These are phyloP conservation scores for Eucalyptus polybractea DNA, from an alignment of 345 rosid genomes.

Conservation along the genomic window DNA sequence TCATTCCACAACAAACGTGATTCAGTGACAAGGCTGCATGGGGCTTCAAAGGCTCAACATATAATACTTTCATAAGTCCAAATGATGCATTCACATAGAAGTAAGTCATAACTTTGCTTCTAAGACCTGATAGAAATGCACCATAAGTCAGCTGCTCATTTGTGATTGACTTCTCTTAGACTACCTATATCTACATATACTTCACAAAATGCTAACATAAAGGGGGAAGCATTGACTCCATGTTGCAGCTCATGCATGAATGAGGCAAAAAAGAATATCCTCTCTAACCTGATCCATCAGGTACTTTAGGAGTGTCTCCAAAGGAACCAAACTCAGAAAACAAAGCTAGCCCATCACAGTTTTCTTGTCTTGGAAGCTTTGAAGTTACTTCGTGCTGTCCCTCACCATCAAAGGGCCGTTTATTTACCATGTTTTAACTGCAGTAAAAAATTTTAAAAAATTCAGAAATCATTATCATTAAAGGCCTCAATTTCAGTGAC, in stretches of 20 bases:
- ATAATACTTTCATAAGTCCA: background rate
- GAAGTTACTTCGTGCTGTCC: slow-evolving; percentile 10
- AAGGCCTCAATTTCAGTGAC: background rate
- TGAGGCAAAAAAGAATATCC: background rate
- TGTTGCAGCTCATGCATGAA: background rate
- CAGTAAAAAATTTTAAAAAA: background rate
- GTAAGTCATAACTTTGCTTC: background rate
- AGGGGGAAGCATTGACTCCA: background rate
- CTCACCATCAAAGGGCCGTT: slow-evolving; percentile 30
- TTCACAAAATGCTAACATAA: background rate
- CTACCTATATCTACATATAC: background rate
- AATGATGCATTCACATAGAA: background rate
- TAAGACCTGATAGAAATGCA: background rate
- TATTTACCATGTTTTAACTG: slow-evolving; percentile 19
- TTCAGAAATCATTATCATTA: background rate
- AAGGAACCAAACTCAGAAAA: slow-evolving; percentile 2
- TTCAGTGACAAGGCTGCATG: background rate
- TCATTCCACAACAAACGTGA: background rate
- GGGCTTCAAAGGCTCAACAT: background rate
- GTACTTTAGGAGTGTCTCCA: background rate
- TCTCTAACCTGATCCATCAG: slow-evolving; percentile 16
- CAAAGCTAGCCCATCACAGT: slow-evolving; percentile 1
- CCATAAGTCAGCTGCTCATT: background rate
- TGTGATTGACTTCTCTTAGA: background rate
- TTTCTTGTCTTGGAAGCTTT: slow-evolving; percentile 24